Evolutionary conservation across 2,329 filamentous ascomycete species (phyloP).

Genomic region (Chaetomiaceae sp.): DNA sequence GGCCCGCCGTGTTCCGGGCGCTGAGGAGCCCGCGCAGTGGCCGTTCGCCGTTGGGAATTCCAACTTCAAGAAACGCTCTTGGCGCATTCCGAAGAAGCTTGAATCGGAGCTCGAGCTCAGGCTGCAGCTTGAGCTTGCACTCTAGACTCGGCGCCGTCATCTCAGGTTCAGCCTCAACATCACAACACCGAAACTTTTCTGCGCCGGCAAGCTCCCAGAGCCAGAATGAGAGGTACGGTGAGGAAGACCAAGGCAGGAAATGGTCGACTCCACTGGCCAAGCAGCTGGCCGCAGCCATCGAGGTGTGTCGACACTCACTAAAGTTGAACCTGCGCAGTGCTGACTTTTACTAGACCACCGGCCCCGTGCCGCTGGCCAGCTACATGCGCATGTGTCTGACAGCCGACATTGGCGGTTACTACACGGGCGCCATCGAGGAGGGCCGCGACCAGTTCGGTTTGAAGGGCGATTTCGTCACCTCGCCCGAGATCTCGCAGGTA

Average conservation of each 20-base stretch:
- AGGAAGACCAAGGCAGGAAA: conserved; percentile 45
- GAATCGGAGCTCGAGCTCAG: conserved; percentile 3
- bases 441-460: conserved; percentile 84
- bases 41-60: not conserved
- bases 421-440: conserved; percentile 67
- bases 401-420: conserved; percentile 85
- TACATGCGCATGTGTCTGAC: conserved; percentile 99
- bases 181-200: conserved; percentile 17
- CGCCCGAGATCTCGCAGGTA: conserved; percentile 93
- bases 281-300: conserved; percentile 79
- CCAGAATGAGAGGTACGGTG: not conserved
- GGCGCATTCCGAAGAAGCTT: conserved; percentile 5
- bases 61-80: conserved; percentile 1
- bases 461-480: conserved; percentile 93
- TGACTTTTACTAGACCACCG: conserved; percentile 52
- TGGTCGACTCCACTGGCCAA: conserved; percentile 94
- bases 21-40: conserved; percentile 15
- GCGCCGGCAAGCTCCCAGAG: conserved; percentile 2
- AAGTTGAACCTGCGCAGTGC: not conserved
- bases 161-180: not conserved
- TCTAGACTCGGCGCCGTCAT: not conserved
- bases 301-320: conserved; percentile 46
- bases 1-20: conserved; percentile 15
- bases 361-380: conserved; percentile 83
- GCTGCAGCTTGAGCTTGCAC: conserved; percentile 2